These are phyloP conservation scores for Dunaliella primolecta DNA, from an alignment of 139 green algal species.

Conservation along the genomic window DNA sequence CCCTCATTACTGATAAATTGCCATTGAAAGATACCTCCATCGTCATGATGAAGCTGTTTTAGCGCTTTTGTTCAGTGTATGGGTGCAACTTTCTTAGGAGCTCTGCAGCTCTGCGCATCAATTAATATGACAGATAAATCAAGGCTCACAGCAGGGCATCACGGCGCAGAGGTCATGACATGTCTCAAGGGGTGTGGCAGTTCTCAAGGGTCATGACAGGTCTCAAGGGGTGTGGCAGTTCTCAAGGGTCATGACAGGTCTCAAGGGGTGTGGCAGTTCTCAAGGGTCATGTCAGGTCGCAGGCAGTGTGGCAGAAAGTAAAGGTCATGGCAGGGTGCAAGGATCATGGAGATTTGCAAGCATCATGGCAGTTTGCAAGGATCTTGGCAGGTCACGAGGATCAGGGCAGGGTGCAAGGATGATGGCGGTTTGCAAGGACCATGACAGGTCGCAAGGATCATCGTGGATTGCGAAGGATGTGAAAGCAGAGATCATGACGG, in stretches of 20 bases:
- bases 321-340: not conserved
- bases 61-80: not conserved
- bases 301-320: not conserved
- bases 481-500: not conserved
- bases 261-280: not conserved
- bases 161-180: not conserved
- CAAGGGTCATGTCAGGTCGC: not conserved
- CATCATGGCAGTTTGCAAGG: not conserved
- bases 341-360: not conserved
- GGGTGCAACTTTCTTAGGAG: not conserved
- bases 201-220: not conserved
- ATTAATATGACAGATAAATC: not conserved
- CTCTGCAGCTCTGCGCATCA: not conserved
- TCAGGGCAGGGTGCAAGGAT: not conserved
- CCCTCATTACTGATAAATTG: not conserved
- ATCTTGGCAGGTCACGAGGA: not conserved
- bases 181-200: not conserved
- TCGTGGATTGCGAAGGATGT: not conserved
- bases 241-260: not conserved
- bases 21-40: not conserved
- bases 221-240: not conserved
- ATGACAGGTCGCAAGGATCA: not conserved
- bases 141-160: not conserved
- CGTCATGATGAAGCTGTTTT: conserved; percentile 6
- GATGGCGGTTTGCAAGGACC: not conserved